Conservation (phyloP, 805 yeast species). For the Jamesozyma rosinii region DNA sequence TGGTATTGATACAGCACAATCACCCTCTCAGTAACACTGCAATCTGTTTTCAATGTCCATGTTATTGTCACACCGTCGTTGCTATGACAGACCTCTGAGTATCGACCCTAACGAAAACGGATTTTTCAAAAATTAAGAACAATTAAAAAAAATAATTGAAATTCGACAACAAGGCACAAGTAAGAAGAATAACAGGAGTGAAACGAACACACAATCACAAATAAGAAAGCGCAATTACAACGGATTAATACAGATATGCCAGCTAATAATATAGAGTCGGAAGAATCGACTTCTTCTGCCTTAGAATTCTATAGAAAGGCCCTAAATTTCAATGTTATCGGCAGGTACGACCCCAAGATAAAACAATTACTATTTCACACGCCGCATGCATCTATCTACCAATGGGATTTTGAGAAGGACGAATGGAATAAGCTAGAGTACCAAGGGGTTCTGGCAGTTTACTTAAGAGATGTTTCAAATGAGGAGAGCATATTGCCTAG, state of each 20-base stretch:
- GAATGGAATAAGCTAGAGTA: slow-evolving; percentile 66
- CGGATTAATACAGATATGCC: not conserved
- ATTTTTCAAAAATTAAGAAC: too few relatives aligned
- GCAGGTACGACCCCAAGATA: slow-evolving; percentile 64
- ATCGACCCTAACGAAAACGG: too few relatives aligned
- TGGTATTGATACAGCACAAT: too few relatives aligned
- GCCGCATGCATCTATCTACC: slow-evolving; percentile 63
- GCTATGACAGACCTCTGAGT: too few relatives aligned
- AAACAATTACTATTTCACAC: slow-evolving; percentile 59
- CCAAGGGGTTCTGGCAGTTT: slow-evolving; percentile 62
- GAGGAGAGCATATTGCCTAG: slow-evolving; percentile 13
- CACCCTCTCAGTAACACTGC: too few relatives aligned
- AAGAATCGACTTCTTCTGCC: slow-evolving; percentile 1
- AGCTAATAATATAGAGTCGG: not conserved
- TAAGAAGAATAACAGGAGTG: too few relatives aligned
- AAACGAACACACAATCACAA: too few relatives aligned
- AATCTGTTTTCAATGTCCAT: too few relatives aligned
- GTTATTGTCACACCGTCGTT: too few relatives aligned
- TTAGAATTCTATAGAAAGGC: slow-evolving; percentile 59
- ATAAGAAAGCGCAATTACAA: not conserved
- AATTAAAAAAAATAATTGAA: too few relatives aligned
- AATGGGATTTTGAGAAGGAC: slow-evolving; percentile 45
- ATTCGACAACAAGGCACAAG: too few relatives aligned
- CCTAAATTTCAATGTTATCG: slow-evolving; percentile 64
- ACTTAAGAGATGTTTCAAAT: slow-evolving; percentile 39